phyloP scores from a whole-genome alignment of 495 filamentous ascomycete species.

The Hypoxylon lenormandii region DNA sequence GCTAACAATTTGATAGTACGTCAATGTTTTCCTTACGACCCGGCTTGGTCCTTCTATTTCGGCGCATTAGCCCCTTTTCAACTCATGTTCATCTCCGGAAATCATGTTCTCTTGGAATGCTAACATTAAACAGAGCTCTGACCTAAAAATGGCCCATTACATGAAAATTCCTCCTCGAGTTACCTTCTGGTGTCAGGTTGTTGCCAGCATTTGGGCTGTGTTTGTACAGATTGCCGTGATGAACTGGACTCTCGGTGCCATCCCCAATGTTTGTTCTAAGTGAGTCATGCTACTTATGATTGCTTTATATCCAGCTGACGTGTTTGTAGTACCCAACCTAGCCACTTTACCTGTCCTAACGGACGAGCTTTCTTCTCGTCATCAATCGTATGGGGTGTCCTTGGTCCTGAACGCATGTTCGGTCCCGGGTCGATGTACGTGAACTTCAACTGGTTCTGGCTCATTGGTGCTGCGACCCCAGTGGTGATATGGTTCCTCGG shows the following conservation, averaged over 20 bases:
- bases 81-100: background rate
- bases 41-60: too few species aligned
- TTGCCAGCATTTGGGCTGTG: slow-evolving; percentile 67
- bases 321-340: slow-evolving; percentile 51
- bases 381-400: slow-evolving; percentile 69
- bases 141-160: slow-evolving; percentile 72
- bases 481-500: slow-evolving; percentile 65
- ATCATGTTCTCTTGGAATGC: slow-evolving; percentile 30
- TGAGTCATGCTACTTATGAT: slow-evolving; percentile 23
- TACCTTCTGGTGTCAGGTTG: slow-evolving; percentile 69
- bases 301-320: background rate
- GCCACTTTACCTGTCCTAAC: slow-evolving; percentile 71
- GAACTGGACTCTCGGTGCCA: slow-evolving; percentile 70
- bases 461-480: slow-evolving; percentile 64
- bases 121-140: slow-evolving; percentile 49
- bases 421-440: slow-evolving; percentile 69
- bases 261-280: slow-evolving; percentile 64
- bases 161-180: slow-evolving; percentile 73
- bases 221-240: slow-evolving; percentile 71
- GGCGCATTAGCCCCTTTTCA: too few species aligned
- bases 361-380: slow-evolving; percentile 70
- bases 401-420: slow-evolving; percentile 69
- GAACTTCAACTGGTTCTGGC: slow-evolving; percentile 70
- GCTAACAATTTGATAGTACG: slow-evolving; percentile 33
- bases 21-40: background rate